Evolutionary conservation across 352 stramenopile species (phyloP).

Genomic region (Phytopythium litorale): DNA sequence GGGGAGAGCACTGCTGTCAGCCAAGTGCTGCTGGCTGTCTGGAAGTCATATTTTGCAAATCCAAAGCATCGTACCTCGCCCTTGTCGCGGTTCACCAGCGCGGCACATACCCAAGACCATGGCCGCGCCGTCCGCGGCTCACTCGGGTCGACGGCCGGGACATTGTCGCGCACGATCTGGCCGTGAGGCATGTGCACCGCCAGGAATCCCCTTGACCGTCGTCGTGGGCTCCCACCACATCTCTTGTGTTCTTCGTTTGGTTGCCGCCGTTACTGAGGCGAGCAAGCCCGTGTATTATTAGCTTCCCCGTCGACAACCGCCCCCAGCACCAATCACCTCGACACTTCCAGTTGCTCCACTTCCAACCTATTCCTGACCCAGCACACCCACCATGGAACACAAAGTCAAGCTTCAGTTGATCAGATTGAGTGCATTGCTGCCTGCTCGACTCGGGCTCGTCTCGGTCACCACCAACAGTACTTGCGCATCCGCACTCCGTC

Average conservation of each 20-base stretch:
- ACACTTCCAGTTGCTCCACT: neutral
- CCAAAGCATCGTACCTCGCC: constrained; percentile 22
- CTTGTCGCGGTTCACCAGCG: constrained; percentile 58
- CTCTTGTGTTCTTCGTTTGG: neutral
- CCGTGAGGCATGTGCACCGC: neutral
- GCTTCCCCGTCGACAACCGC: neutral
- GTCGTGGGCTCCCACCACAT: neutral
- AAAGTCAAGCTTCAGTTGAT: neutral
- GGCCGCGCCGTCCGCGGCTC: constrained; percentile 41
- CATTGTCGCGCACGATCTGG: constrained; percentile 40
- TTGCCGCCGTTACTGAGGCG: neutral
- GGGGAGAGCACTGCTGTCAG: neutral
- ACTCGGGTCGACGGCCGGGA: constrained; percentile 47
- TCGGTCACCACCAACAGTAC: neutral
- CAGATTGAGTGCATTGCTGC: neutral
- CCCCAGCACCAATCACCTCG: neutral
- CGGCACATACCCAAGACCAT: constrained; percentile 70
- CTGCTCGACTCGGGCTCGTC: too few species aligned
- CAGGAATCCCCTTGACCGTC: neutral
- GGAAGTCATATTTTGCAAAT: neutral
- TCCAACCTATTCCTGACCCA: neutral
- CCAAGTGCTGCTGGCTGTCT: too few species aligned
- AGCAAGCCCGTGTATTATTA: constrained; percentile 1
- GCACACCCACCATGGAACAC: neutral
- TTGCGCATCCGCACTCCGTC: too few species aligned